Evolutionary conservation across 495 filamentous ascomycete species (phyloP).

Genomic region (Hypoxylon lenormandii): DNA sequence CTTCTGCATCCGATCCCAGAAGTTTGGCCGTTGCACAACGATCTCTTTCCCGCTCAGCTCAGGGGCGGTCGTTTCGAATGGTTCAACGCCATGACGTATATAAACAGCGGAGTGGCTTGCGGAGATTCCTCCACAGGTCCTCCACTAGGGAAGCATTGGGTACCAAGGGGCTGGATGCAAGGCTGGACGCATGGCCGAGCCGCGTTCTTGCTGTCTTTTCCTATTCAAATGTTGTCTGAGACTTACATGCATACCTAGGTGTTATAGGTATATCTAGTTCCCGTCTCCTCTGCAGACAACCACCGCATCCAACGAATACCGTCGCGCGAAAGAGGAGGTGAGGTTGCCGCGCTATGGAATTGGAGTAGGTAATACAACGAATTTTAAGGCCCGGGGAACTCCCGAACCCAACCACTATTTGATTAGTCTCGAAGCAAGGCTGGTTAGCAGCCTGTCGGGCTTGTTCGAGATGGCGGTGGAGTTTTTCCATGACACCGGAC

Average conservation of each 20-base stretch:
- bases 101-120: conserved; percentile 6
- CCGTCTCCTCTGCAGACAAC: too few species aligned
- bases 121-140: conserved; percentile 1
- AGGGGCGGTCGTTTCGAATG: conserved; percentile 6
- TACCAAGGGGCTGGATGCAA: conserved; percentile 20
- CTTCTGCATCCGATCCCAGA: conserved; percentile 16
- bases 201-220: background rate
- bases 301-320: background rate
- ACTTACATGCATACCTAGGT: background rate
- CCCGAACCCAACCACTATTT: conserved; percentile 20
- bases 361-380: conserved; percentile 10
- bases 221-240: background rate
- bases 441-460: conserved; percentile 7
- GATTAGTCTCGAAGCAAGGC: conserved; percentile 25
- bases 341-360: conserved; percentile 7
- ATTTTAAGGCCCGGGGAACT: conserved; percentile 21
- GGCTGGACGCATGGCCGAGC: conserved; percentile 1
- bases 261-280: background rate
- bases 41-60: conserved; percentile 13
- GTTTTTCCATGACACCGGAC: conserved; percentile 26
- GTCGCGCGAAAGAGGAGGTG: conserved; percentile 12
- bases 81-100: conserved; percentile 6
- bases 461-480: conserved; percentile 38
- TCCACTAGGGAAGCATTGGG: conserved; percentile 8
- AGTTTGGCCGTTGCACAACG: background rate